Evolutionary conservation across 805 yeast species (phyloP).

Genomic region (Schizosaccharomyces japonicus): DNA sequence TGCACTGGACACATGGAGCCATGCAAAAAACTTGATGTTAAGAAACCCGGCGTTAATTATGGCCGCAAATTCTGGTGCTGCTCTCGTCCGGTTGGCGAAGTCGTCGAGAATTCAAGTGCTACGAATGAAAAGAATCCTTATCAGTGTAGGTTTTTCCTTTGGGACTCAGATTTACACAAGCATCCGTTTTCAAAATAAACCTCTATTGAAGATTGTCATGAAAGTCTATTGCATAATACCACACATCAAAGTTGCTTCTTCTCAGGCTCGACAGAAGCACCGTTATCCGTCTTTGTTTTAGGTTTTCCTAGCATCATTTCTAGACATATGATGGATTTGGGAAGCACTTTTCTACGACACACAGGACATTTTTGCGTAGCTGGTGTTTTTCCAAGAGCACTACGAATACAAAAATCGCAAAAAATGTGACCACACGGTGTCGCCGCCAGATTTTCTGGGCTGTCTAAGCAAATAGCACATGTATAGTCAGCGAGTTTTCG

Average conservation of each 20-base stretch:
- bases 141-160: slow-evolving; percentile 17
- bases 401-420: background rate
- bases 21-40: slow-evolving; percentile 14
- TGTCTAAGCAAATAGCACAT: slow-evolving; percentile 17
- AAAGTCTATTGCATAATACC: too few species aligned
- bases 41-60: slow-evolving; percentile 17
- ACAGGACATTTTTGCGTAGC: background rate
- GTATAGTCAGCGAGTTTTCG: slow-evolving; percentile 6
- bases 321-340: background rate
- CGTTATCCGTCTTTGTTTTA: background rate
- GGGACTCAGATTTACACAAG: slow-evolving; percentile 14
- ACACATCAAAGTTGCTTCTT: too few species aligned
- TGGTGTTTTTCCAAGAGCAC: background rate
- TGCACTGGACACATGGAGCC: slow-evolving; percentile 17
- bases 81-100: slow-evolving; percentile 11
- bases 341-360: slow-evolving; percentile 3
- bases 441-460: slow-evolving; percentile 14
- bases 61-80: slow-evolving; percentile 22
- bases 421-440: slow-evolving; percentile 19
- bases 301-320: background rate
- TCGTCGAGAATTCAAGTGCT: slow-evolving; percentile 7
- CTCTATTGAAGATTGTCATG: too few species aligned
- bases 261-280: background rate
- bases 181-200: too few species aligned
- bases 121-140: slow-evolving; percentile 8